Base-by-base conservation (phyloP, 2,329 filamentous ascomycete genomes). In the Chlorencoelia australis region DNA sequence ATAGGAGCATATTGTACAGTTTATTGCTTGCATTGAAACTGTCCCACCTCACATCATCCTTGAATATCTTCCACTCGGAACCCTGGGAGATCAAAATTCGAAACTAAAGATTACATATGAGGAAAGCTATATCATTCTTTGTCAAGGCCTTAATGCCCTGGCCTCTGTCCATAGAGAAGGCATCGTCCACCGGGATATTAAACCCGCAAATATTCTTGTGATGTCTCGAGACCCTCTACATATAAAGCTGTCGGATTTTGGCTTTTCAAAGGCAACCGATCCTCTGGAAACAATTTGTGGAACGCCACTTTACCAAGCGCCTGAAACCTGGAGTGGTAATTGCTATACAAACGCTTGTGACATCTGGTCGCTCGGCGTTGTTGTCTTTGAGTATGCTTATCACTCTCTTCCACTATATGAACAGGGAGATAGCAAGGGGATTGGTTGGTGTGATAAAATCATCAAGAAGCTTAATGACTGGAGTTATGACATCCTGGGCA, bases 271-370 rank as follows among this genome's bases (percentile, higher is more conserved):
- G 24, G 82, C 95, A 26, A 75, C 83, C 14, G 79, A 84, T 42
- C 83, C 84, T 35, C 84, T 91, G 45, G 78, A 88, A 40, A 95
- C 88, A 2, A 75, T 88, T 10, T 96, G 89, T 57, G 89, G 89
- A 19, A 91, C 83, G 30, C 88, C 94, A 60, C 88, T 95, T 61
- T 96, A 96, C 55, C 87, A 87, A 2, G 88, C 89, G 0, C 89
- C 89, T 0, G 89, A 96, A 56, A 85, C 95, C 13, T 41, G 33
- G 11, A 30, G 11, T n/a, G 24, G 13, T 9, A 30, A 10, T 2
- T 31, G 78, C 95, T 38, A 84, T 95, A 67, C 87, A 87, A 14
- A 84, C 94, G 54, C 77, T 83, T 5, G 95, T 95, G 89, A 96
- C 54, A 86, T 84, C 7, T 24, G 21, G 21, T 24, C 21, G 7